Evolutionary conservation across 176 grass and related monocot genomes (phyloP).

Genomic region (Hsuehochloa calcarea): DNA sequence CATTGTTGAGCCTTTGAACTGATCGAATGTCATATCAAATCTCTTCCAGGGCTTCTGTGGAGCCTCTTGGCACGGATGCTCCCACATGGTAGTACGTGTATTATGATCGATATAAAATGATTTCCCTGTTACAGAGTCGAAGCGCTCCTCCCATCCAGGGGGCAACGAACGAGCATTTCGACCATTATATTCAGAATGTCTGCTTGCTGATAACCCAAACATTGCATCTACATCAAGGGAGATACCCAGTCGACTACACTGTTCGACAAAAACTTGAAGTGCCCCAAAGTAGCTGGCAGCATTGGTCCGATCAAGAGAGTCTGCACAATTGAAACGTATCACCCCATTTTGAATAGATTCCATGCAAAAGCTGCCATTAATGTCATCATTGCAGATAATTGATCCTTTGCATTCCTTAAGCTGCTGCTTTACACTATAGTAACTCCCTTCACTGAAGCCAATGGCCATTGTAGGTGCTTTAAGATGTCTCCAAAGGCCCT

Average conservation of each 20-base stretch:
- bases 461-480: slow-evolving; percentile 83
- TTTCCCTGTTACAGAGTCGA: slow-evolving; percentile 89
- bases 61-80: slow-evolving; percentile 77
- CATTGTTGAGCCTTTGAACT: slow-evolving; percentile 90
- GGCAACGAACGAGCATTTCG: slow-evolving; percentile 59
- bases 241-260: slow-evolving; percentile 73
- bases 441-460: slow-evolving; percentile 90
- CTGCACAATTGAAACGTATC: slow-evolving; percentile 99
- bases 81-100: slow-evolving; percentile 84
- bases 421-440: slow-evolving; percentile 64
- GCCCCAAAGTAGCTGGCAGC: slow-evolving; percentile 97
- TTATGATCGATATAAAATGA: slow-evolving; percentile 96
- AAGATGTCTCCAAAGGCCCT: slow-evolving; percentile 80
- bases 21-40: slow-evolving; percentile 96
- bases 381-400: slow-evolving; percentile 57
- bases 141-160: slow-evolving; percentile 91
- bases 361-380: slow-evolving; percentile 73
- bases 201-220: slow-evolving; percentile 59
- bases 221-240: slow-evolving; percentile 73
- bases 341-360: slow-evolving; percentile 85
- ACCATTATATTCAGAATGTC: slow-evolving; percentile 56
- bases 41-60: slow-evolving; percentile 85
- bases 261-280: slow-evolving; percentile 98
- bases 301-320: slow-evolving; percentile 98
- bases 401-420: slow-evolving; percentile 77